Evolutionary conservation across 805 yeast species (phyloP).

Genomic region (Barnettozyma salicaria): DNA sequence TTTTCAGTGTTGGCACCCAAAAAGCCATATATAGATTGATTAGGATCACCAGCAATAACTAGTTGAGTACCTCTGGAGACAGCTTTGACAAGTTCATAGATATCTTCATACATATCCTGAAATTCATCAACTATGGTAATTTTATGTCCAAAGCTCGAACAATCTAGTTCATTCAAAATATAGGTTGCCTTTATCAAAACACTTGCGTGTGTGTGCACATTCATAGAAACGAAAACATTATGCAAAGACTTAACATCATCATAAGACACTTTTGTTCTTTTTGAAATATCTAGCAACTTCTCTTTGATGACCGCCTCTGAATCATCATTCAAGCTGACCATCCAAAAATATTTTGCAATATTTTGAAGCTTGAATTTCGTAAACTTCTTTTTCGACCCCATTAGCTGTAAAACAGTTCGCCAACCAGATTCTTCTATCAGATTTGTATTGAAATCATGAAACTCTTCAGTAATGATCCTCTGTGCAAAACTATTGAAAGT

Average conservation of each 20-base stretch:
- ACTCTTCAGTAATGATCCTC: conserved; percentile 32
- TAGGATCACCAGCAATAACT: conserved; percentile 64
- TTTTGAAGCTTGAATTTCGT: conserved; percentile 11
- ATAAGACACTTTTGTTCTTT: not conserved
- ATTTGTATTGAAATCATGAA: conserved; percentile 27
- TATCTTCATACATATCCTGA: conserved; percentile 57
- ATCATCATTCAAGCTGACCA: not conserved
- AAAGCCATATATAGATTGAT: conserved; percentile 66
- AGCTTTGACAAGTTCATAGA: conserved; percentile 39
- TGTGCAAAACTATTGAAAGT: conserved; percentile 66
- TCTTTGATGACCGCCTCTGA: not conserved
- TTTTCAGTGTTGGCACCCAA: conserved; percentile 44
- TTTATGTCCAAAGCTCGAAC: conserved; percentile 25
- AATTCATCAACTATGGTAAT: conserved; percentile 63
- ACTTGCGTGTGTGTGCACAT: conserved; percentile 21
- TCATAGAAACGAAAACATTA: conserved; percentile 12
- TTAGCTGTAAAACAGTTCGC: conserved; percentile 36
- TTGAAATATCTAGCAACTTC: not conserved
- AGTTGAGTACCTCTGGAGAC: conserved; percentile 43
- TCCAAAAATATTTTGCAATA: conserved; percentile 1
- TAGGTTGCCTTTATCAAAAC: conserved; percentile 26
- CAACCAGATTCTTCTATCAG: conserved; percentile 55
- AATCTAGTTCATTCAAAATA: conserved; percentile 28
- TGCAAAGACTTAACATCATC: conserved; percentile 3
- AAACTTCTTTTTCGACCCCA: conserved; percentile 16